Evolutionary conservation across 192 early-diverging fungal species (phyloP).

Genomic region (Podila verticillata): DNA sequence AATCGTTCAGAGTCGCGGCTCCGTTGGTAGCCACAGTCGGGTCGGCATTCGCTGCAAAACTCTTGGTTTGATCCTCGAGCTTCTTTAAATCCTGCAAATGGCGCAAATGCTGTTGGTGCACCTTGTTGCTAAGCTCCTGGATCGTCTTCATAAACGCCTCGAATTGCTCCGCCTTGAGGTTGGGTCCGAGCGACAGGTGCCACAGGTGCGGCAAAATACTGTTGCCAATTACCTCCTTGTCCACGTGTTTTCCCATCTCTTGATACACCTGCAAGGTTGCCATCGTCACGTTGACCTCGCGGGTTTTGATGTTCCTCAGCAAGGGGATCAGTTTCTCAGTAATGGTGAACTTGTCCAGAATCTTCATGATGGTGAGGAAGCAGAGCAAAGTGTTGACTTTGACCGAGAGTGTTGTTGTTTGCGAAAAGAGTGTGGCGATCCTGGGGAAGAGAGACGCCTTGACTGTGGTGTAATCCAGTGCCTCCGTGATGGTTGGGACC

Average conservation of each 20-base stretch:
- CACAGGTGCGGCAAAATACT: conserved; percentile 84
- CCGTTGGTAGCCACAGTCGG: conserved; percentile 29
- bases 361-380: conserved; percentile 73
- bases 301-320: conserved; percentile 76
- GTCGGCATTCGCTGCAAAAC: conserved; percentile 34
- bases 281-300: conserved; percentile 82
- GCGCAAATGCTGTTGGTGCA: conserved; percentile 67
- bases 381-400: conserved; percentile 78
- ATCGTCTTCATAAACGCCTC: conserved; percentile 71
- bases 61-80: conserved; percentile 60
- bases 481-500: conserved; percentile 63
- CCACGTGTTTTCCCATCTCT: conserved; percentile 75
- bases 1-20: conserved; percentile 37
- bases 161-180: conserved; percentile 79
- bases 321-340: conserved; percentile 82
- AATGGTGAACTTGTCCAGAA: conserved; percentile 75
- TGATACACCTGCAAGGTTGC: conserved; percentile 84
- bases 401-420: conserved; percentile 72
- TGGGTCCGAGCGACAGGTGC: conserved; percentile 74
- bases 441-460: conserved; percentile 75
- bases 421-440: conserved; percentile 74
- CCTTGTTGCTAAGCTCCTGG: conserved; percentile 58
- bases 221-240: conserved; percentile 78
- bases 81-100: conserved; percentile 68
- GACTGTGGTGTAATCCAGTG: conserved; percentile 69